phyloP scores from a whole-genome alignment of 495 filamentous ascomycete species.

The Penicillium paradoxum region DNA sequence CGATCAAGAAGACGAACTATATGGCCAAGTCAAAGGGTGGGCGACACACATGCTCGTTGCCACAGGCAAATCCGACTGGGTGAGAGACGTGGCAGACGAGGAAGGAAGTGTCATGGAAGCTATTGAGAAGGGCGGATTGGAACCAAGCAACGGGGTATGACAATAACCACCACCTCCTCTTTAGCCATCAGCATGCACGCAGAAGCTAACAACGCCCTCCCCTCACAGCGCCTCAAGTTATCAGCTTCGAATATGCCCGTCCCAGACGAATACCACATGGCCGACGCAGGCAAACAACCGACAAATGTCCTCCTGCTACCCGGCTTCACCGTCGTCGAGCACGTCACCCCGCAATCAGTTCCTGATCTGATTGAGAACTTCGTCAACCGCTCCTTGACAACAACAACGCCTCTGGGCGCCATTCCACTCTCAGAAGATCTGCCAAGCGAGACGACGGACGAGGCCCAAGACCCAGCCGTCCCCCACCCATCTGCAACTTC shows the following conservation, averaged over 20 bases:
- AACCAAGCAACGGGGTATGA: slow-evolving; percentile 72
- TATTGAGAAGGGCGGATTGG: slow-evolving; percentile 56
- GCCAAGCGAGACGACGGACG: neutral
- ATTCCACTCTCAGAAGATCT: neutral
- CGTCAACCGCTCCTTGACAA: slow-evolving; percentile 70
- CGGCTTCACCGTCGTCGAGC: slow-evolving; percentile 78
- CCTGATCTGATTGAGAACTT: slow-evolving; percentile 66
- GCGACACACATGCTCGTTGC: slow-evolving; percentile 86
- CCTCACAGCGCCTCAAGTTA: slow-evolving; percentile 71
- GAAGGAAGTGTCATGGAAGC: slow-evolving; percentile 94
- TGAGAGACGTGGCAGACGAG: slow-evolving; percentile 83
- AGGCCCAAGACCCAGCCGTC: neutral
- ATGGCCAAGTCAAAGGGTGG: slow-evolving; percentile 85
- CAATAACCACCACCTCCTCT: neutral
- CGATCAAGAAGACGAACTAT: slow-evolving; percentile 73
- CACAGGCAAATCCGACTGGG: slow-evolving; percentile 94
- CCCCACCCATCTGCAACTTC: slow-evolving; percentile 28
- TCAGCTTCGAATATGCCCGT: slow-evolving; percentile 91
- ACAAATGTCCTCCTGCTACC: slow-evolving; percentile 86
- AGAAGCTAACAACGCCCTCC: slow-evolving; percentile 5
- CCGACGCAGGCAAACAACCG: slow-evolving; percentile 56
- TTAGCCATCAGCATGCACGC: neutral
- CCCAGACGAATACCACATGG: slow-evolving; percentile 52
- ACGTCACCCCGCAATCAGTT: slow-evolving; percentile 72
- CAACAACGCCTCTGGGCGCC: slow-evolving; percentile 58